These are phyloP conservation scores for Yarrowia galli DNA, from an alignment of 1,139 yeast genomes.

Conservation along the genomic window DNA sequence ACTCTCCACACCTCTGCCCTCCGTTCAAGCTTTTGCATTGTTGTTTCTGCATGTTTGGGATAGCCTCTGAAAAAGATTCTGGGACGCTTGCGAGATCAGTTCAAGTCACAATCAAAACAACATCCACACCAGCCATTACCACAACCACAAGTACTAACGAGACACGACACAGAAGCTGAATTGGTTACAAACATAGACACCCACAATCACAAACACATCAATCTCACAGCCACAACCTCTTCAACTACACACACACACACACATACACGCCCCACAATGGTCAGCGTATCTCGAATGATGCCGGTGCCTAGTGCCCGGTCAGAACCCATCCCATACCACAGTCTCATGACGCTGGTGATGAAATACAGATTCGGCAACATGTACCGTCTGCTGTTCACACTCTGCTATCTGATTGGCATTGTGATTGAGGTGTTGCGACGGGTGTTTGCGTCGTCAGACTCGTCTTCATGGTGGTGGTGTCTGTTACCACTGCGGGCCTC, in stretches of 20 bases:
- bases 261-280: constrained; percentile 39
- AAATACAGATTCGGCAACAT: constrained; percentile 48
- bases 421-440: constrained; percentile 39
- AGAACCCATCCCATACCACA: constrained; percentile 46
- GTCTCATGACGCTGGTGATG: constrained; percentile 45
- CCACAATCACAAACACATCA: no score
- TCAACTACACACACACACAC: neutral
- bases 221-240: no score
- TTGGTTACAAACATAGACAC: neutral
- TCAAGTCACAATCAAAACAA: constrained; percentile 1
- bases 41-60: constrained; percentile 26
- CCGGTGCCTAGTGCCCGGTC: constrained; percentile 42
- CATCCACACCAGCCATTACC: neutral
- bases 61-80: constrained; percentile 24
- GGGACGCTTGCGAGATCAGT: constrained; percentile 22
- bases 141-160: neutral
- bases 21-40: constrained; percentile 4
- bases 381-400: constrained; percentile 43
- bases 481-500: constrained; percentile 45
- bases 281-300: constrained; percentile 43
- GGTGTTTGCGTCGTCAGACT: constrained; percentile 42
- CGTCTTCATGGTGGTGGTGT: constrained; percentile 44
- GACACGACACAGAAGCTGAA: no score
- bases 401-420: constrained; percentile 42
- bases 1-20: neutral